phyloP scores from a whole-genome alignment of 164 flowering plant species.

The Chloranthus sessilifolius region DNA sequence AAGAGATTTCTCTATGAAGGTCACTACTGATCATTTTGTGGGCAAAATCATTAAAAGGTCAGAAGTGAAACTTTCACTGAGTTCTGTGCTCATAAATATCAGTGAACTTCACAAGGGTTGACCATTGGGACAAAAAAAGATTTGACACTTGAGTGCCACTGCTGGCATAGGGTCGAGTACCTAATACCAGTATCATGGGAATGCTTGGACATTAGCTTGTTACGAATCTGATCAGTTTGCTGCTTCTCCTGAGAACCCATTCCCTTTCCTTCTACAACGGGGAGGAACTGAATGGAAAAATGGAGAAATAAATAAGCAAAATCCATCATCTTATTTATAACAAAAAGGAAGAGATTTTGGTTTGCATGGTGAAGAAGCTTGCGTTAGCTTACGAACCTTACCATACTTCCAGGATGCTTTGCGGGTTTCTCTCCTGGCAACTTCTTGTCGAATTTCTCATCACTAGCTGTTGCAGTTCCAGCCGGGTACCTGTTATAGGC shows the following conservation, averaged over 20 bases:
- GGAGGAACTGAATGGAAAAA: constrained; percentile 31
- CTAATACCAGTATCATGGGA: constrained; percentile 76
- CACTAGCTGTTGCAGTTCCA: constrained; percentile 79
- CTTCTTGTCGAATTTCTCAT: constrained; percentile 90
- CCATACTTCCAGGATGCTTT: constrained; percentile 68
- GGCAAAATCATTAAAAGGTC: no score
- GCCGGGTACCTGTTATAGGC: constrained; percentile 79
- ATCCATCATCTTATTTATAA: background rate
- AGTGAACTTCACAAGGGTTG: no score
- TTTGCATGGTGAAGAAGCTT: background rate
- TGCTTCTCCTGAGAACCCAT: constrained; percentile 54
- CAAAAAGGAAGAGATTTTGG: no score
- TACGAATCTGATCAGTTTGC: constrained; percentile 69
- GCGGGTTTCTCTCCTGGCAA: constrained; percentile 73
- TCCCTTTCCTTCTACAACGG: constrained; percentile 68
- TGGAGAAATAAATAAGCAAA: background rate
- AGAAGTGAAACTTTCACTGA: no score
- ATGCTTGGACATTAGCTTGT: constrained; percentile 58
- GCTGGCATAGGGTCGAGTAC: no score
- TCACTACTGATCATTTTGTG: no score
- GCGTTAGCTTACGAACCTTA: constrained; percentile 41
- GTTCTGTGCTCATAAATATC: no score
- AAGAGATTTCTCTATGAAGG: no score
- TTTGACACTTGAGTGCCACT: no score
- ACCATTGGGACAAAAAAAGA: no score